A percentile compares a stretch with the other conserved stretches of the same genome.
Conservation (phyloP, 1,284 basidiomycete species). For the Cryptococcus jaspeensis region DNA sequence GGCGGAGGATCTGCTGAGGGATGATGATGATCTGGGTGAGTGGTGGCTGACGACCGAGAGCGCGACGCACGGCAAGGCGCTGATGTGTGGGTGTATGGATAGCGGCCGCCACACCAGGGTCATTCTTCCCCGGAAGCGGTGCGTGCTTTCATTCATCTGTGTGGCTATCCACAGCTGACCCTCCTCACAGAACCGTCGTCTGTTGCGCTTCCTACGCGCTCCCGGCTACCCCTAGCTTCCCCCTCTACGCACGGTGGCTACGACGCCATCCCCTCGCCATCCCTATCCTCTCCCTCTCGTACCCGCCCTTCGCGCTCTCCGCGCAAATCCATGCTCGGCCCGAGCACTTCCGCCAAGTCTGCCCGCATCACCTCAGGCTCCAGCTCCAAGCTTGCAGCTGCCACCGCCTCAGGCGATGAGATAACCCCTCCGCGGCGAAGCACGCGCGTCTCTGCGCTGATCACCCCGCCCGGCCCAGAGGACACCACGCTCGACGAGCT, state of each 20-base stretch:
- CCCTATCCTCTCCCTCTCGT: background rate
- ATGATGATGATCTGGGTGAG: conserved; percentile 29
- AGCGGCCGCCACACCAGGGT: conserved; percentile 3
- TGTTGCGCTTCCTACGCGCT: conserved; percentile 19
- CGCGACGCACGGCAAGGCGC: background rate
- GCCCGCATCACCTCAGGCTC: background rate
- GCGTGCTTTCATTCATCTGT: background rate
- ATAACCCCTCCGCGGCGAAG: background rate
- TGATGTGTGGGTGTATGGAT: background rate
- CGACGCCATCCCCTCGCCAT: conserved; percentile 29
- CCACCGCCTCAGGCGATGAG: background rate
- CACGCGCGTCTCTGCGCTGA: no score
- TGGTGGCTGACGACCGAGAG: conserved; percentile 12
- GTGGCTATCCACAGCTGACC: background rate
- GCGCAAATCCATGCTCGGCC: conserved; percentile 8
- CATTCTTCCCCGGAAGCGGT: conserved; percentile 13
- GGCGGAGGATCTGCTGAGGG: conserved; percentile 56
- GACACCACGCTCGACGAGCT: conserved; percentile 32
- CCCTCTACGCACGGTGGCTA: conserved; percentile 18
- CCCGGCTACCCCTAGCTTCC: conserved; percentile 19
- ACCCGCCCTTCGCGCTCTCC: conserved; percentile 9
- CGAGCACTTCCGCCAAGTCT: background rate
- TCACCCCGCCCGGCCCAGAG: background rate
- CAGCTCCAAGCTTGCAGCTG: background rate
- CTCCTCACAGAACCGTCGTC: conserved; percentile 28